Conservation (phyloP, 306 rosid species). For the Cucurbita moschata region DNA sequence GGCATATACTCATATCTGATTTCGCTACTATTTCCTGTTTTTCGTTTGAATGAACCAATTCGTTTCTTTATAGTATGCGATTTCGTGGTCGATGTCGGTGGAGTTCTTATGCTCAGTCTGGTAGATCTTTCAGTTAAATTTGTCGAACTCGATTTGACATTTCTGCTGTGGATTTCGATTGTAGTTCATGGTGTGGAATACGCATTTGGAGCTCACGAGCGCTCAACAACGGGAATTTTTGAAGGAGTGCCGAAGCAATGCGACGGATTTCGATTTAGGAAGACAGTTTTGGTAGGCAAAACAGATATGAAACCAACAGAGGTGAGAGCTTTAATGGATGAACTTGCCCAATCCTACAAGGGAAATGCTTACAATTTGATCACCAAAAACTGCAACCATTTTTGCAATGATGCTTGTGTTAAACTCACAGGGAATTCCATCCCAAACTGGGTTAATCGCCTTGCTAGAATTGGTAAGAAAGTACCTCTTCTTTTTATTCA, state of each 20-base stretch:
- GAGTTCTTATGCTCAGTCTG: not conserved
- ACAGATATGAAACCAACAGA: constrained; percentile 37
- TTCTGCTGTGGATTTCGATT: not conserved
- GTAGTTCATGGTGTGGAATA: constrained; percentile 70
- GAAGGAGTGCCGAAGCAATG: constrained; percentile 78
- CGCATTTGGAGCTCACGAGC: constrained; percentile 90
- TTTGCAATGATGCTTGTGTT: constrained; percentile 69
- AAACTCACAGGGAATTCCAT: constrained; percentile 67
- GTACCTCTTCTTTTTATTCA: not conserved
- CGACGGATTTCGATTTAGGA: constrained; percentile 73
- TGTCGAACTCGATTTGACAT: not conserved
- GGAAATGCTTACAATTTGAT: constrained; percentile 87
- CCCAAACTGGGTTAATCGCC: constrained; percentile 93
- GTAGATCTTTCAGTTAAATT: not conserved
- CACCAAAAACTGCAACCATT: constrained; percentile 85
- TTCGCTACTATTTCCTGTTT: not conserved
- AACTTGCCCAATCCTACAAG: constrained; percentile 46
- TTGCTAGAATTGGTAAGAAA: constrained; percentile 82
- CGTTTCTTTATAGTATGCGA: not conserved
- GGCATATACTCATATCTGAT: not conserved
- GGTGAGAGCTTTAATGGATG: constrained; percentile 53
- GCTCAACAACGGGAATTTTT: constrained; percentile 62
- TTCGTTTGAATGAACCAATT: not conserved
- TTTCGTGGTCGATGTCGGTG: not conserved
- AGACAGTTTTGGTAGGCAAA: constrained; percentile 64